Evolutionary conservation across 169 alveolate genomes (phyloP).

Genomic region (Cryptosporidium tyzzeri): DNA sequence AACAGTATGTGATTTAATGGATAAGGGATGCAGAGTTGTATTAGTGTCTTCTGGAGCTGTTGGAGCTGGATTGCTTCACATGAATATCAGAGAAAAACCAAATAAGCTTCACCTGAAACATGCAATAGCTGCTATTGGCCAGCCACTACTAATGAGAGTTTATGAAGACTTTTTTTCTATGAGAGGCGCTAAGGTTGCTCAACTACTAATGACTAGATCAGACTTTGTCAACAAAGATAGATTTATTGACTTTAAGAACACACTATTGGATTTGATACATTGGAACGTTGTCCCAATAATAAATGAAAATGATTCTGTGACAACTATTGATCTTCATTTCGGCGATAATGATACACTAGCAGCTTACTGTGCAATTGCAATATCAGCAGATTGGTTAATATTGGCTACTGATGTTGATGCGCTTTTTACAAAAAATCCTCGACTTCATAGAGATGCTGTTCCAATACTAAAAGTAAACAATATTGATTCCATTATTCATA

Average conservation of each 20-base stretch:
- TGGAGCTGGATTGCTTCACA: conserved; percentile 78
- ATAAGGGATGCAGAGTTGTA: conserved; percentile 71
- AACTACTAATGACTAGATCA: conserved; percentile 65
- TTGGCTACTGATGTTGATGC: conserved; percentile 82
- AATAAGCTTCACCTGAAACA: conserved; percentile 74
- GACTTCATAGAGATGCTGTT: conserved; percentile 73
- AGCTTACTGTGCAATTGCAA: conserved; percentile 79
- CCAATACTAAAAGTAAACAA: conserved; percentile 77
- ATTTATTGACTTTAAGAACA: conserved; percentile 68
- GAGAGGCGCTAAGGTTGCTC: conserved; percentile 77
- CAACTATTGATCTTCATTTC: conserved; percentile 77
- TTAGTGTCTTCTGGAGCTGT: conserved; percentile 81
- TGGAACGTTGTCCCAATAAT: conserved; percentile 80
- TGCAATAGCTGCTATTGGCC: conserved; percentile 84
- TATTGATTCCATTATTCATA: conserved; percentile 71
- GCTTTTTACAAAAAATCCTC: conserved; percentile 78
- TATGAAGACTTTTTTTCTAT: conserved; percentile 77
- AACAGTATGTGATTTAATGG: conserved; percentile 71
- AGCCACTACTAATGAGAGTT: conserved; percentile 80
- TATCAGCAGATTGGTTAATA: conserved; percentile 79
- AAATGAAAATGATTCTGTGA: conserved; percentile 80
- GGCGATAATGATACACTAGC: conserved; percentile 82
- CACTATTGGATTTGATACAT: conserved; percentile 58
- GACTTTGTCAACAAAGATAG: conserved; percentile 76
- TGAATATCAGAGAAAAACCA: conserved; percentile 75